Evolutionary conservation across 352 stramenopile genomes (phyloP).

Genomic region (Phytophthora syringae): DNA sequence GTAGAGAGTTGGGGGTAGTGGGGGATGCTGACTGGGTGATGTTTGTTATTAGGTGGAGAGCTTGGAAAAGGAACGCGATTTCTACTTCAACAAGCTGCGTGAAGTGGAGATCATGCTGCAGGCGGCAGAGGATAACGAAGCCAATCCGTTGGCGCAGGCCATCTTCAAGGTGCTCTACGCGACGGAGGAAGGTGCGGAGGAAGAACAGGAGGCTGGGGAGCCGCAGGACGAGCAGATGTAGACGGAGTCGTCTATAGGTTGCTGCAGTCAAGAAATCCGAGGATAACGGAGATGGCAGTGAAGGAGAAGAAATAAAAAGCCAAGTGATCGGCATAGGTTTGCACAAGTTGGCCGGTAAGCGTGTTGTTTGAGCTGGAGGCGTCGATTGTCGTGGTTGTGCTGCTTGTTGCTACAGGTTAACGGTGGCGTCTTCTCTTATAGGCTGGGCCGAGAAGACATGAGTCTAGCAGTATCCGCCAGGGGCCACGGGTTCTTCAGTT

Average conservation of each 20-base stretch:
- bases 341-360: conserved; percentile 19
- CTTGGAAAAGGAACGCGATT: conserved; percentile 96
- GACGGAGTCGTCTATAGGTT: no score
- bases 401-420: conserved; percentile 7
- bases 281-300: background rate
- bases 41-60: conserved; percentile 70
- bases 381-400: background rate
- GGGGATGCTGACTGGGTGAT: conserved; percentile 2
- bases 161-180: no score
- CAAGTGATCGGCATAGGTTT: conserved; percentile 11
- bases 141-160: conserved; percentile 63
- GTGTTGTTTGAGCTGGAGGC: conserved; percentile 30
- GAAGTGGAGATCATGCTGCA: conserved; percentile 97
- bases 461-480: conserved; percentile 21
- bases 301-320: conserved; percentile 3
- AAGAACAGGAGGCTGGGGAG: conserved; percentile 49
- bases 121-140: conserved; percentile 59
- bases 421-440: background rate
- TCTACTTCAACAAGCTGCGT: conserved; percentile 99
- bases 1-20: background rate
- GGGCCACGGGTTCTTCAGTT: conserved; percentile 19
- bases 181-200: conserved; percentile 60
- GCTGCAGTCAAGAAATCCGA: no score
- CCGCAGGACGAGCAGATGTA: conserved; percentile 68
- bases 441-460: background rate